Percentiles rank a stretch among this genome's conserved stretches.
phyloP scores from a whole-genome alignment of 148 eudicot genomes.

The Camellia granthamiana region DNA sequence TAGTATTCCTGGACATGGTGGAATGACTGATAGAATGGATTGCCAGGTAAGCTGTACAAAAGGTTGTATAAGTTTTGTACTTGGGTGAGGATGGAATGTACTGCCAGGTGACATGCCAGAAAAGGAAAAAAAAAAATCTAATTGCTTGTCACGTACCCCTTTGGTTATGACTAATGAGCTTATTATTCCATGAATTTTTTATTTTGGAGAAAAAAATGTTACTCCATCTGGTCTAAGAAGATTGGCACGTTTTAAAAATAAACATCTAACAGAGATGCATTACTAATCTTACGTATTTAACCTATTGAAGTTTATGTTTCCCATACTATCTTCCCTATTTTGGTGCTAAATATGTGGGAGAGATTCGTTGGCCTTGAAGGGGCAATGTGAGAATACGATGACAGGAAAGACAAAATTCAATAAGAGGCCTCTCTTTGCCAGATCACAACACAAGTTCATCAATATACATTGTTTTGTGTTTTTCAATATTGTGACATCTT shows the following conservation, averaged over 20 bases:
- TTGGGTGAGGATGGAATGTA: not conserved
- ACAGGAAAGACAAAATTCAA: not conserved
- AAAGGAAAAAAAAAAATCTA: not conserved
- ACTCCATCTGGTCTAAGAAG: not conserved
- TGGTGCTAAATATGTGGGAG: not conserved
- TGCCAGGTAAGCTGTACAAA: slow-evolving; percentile 65
- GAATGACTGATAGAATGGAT: slow-evolving; percentile 97
- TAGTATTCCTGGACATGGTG: slow-evolving; percentile 99
- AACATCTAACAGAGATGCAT: not conserved
- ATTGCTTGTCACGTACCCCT: not conserved
- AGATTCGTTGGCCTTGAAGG: not conserved
- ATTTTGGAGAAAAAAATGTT: not conserved
- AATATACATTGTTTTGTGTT: not conserved
- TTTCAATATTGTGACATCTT: not conserved
- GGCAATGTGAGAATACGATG: not conserved
- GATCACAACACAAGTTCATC: not conserved
- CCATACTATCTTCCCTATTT: not conserved
- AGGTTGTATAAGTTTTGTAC: not conserved
- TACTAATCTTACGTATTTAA: not conserved
- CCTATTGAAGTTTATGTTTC: not conserved
- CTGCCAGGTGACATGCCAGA: not conserved
- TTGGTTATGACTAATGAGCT: not conserved
- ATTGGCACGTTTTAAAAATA: not conserved
- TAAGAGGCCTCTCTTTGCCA: not conserved
- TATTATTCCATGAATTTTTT: not conserved